Evolutionary conservation across 106 monocot species (phyloP).

Genomic region (Gastrodia elata): DNA sequence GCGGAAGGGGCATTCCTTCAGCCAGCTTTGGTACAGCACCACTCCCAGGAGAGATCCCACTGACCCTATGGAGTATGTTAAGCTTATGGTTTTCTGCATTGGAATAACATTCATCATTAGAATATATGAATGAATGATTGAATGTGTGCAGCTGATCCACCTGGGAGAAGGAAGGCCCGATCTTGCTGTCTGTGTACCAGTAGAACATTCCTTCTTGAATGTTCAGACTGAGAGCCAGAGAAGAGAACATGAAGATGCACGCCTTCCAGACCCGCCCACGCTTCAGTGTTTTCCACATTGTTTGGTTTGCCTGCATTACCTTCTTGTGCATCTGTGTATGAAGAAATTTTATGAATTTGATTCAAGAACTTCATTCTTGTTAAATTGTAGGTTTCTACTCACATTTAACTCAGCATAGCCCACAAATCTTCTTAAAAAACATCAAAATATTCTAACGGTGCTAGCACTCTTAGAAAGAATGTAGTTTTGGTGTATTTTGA

Average conservation of each 20-base stretch:
- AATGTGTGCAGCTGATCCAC: conserved; percentile 12
- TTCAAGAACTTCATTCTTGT: no score
- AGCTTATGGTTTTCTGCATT: conserved; percentile 38
- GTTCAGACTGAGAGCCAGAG: conserved; percentile 49
- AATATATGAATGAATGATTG: background rate
- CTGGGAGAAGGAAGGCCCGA: conserved; percentile 73
- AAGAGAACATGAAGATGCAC: conserved; percentile 42
- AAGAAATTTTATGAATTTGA: no score
- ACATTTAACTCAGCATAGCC: no score
- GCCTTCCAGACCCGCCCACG: conserved; percentile 41
- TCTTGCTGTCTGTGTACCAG: conserved; percentile 58
- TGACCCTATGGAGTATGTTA: conserved; percentile 41
- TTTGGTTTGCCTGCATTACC: conserved; percentile 25
- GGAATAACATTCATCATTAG: background rate
- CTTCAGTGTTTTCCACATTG: conserved; percentile 38
- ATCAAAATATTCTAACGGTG: no score
- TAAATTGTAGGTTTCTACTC: no score
- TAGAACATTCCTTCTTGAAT: conserved; percentile 74
- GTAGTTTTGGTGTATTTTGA: no score
- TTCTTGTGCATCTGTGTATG: conserved; percentile 40
- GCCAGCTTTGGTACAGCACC: conserved; percentile 56
- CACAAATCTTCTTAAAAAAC: no score
- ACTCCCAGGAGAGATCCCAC: conserved; percentile 72
- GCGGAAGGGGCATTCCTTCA: conserved; percentile 56
- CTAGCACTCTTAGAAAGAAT: no score